A percentile compares a stretch with the other conserved stretches of the same genome.
These are phyloP conservation scores for Microcos paniculata DNA, from an alignment of 345 rosid species.

Conservation along the genomic window DNA sequence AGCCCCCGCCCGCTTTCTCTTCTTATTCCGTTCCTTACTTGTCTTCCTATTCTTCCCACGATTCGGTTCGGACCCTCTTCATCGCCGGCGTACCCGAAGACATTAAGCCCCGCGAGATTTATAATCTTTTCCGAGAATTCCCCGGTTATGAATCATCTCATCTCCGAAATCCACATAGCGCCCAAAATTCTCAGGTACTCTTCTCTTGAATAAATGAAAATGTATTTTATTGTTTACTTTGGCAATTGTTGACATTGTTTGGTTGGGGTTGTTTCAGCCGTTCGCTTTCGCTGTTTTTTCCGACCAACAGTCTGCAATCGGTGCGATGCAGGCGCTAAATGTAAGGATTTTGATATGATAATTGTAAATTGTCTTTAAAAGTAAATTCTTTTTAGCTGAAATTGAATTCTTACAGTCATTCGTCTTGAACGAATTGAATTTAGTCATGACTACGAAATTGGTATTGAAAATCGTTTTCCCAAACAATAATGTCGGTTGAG, in stretches of 20 bases:
- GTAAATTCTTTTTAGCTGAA: neutral
- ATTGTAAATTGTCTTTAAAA: neutral
- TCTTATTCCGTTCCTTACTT: conserved; percentile 30
- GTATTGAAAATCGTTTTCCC: neutral
- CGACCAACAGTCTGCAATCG: conserved; percentile 72
- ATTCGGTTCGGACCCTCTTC: conserved; percentile 81
- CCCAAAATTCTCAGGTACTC: conserved; percentile 49
- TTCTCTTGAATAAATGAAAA: neutral
- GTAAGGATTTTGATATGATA: conserved; percentile 39
- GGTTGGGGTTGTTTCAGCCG: conserved; percentile 44
- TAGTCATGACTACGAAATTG: neutral
- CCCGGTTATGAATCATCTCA: conserved; percentile 90
- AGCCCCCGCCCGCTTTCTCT: conserved; percentile 26
- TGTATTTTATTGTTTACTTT: neutral
- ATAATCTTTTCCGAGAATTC: conserved; percentile 82
- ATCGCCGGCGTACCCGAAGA: conserved; percentile 90
- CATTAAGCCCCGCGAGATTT: conserved; percentile 84
- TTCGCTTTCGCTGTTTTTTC: conserved; percentile 82
- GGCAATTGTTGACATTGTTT: conserved; percentile 15
- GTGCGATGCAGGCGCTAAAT: conserved; percentile 76
- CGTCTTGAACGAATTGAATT: neutral
- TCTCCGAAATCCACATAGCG: conserved; percentile 53
- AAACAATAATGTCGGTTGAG: neutral
- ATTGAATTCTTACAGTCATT: neutral
- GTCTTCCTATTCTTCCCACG: conserved; percentile 28